Percentiles rank a stretch among this genome's conserved stretches.
These are phyloP conservation scores for Rhizophagus prolifer DNA, from an alignment of 192 early-diverging fungal genomes.

Conservation along the genomic window DNA sequence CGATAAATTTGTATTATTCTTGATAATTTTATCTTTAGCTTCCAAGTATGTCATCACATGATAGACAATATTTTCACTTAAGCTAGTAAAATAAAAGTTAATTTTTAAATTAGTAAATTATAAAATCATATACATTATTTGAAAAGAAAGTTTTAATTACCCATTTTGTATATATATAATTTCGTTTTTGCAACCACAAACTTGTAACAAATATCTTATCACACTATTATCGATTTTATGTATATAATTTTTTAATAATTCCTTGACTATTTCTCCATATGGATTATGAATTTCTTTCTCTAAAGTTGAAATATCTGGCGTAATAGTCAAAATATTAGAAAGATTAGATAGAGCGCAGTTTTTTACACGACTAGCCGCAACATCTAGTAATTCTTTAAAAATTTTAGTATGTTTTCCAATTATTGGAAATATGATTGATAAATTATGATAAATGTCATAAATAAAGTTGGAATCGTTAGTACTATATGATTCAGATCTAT, in stretches of 20 bases:
- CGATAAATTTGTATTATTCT: not conserved
- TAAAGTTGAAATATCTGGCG: not conserved
- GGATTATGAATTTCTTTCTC: not conserved
- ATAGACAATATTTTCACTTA: not conserved
- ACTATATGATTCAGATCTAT: not conserved
- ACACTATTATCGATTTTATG: not conserved
- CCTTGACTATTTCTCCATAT: not conserved
- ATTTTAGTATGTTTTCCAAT: no score
- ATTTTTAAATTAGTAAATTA: no score
- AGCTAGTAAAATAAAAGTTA: no score
- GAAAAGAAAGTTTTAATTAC: not conserved
- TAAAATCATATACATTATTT: not conserved
- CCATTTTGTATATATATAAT: not conserved
- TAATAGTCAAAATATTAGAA: not conserved
- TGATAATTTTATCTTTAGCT: not conserved
- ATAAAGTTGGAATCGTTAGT: no score
- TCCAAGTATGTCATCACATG: not conserved
- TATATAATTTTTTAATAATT: not conserved
- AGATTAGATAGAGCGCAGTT: not conserved
- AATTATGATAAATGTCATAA: no score
- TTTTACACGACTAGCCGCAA: not conserved
- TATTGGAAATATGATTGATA: no score
- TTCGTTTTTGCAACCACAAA: not conserved
- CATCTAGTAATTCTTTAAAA: no score
- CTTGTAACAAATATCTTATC: not conserved